Conservation (phyloP, 305 asterid species). For the Fraxinus greggii region DNA sequence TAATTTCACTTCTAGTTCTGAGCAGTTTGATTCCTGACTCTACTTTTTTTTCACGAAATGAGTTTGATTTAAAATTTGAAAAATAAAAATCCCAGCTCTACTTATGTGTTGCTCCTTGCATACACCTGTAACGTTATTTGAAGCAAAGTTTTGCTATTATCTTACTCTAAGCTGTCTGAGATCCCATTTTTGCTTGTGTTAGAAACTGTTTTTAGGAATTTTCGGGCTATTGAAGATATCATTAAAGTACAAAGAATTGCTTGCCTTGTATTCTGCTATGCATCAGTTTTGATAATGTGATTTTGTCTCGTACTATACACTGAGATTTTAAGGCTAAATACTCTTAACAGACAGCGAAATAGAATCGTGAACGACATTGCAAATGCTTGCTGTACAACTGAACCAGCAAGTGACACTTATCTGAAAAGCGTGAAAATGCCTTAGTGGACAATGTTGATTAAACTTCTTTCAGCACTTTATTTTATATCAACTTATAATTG, state of each 20-base stretch:
- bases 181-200: background rate
- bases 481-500: conserved; percentile 15
- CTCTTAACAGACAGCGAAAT: background rate
- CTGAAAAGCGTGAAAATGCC: conserved; percentile 13
- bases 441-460: conserved; percentile 10
- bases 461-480: conserved; percentile 1
- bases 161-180: background rate
- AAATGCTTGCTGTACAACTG: background rate
- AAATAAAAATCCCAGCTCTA: background rate
- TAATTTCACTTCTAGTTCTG: background rate
- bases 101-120: background rate
- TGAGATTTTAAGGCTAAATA: background rate
- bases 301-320: background rate
- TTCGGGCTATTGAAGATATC: background rate
- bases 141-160: background rate
- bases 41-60: background rate
- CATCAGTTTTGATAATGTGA: background rate
- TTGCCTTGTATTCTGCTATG: background rate
- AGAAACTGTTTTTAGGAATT: background rate
- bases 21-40: background rate
- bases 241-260: background rate
- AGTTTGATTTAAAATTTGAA: background rate
- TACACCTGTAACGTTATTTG: background rate
- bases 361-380: background rate
- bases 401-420: conserved; percentile 20